phyloP scores from a whole-genome alignment of 768 basidiomycete genomes.

The Suillus americanus region DNA sequence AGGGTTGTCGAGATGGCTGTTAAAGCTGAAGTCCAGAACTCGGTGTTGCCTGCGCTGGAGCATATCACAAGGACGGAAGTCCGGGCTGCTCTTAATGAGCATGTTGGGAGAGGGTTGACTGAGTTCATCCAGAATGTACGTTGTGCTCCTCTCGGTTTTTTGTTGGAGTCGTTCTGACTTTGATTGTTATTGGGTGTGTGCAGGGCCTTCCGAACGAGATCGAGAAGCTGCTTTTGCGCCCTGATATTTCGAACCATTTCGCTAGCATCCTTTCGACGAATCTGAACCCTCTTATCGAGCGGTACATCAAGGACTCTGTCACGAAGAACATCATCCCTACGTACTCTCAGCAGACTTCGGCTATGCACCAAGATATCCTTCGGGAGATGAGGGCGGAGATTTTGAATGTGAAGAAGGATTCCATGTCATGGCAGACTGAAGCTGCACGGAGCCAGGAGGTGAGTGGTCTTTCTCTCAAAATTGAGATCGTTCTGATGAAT shows the following conservation, averaged over 20 bases:
- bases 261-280: conserved; percentile 71
- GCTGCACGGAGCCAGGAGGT: conserved; percentile 80
- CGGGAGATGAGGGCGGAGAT: conserved; percentile 77
- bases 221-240: conserved; percentile 72
- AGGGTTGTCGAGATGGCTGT: conserved; percentile 88
- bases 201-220: conserved; percentile 79
- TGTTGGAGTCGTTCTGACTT: conserved; percentile 2
- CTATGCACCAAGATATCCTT: conserved; percentile 78
- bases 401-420: conserved; percentile 73
- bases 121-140: conserved; percentile 72
- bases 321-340: conserved; percentile 72
- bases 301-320: conserved; percentile 79
- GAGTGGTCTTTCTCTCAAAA: conserved; percentile 17
- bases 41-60: conserved; percentile 80
- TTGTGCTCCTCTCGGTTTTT: background rate
- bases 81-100: conserved; percentile 72
- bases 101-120: conserved; percentile 70
- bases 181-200: background rate
- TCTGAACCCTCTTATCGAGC: conserved; percentile 74
- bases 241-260: conserved; percentile 76
- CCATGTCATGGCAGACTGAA: conserved; percentile 80
- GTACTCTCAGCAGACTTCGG: conserved; percentile 70
- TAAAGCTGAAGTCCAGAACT: conserved; percentile 80
- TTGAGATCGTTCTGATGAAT: conserved; percentile 11
- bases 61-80: conserved; percentile 82